A percentile compares a stretch with the other conserved stretches of the same genome.
Evolutionary conservation across 2,329 filamentous ascomycete genomes (phyloP).

Genomic region (Scedosporium dehoogii): DNA sequence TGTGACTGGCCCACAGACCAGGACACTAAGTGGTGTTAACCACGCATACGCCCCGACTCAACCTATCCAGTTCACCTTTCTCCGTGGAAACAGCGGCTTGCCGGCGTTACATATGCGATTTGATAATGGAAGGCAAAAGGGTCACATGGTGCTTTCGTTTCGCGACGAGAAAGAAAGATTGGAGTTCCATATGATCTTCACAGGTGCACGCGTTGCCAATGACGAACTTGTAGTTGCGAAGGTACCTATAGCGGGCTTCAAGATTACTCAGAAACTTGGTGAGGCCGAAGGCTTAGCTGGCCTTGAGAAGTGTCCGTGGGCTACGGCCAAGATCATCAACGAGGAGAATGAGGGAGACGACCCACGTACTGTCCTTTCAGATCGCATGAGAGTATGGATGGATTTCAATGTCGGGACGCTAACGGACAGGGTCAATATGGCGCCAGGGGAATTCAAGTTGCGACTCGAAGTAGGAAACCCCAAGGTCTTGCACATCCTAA

Average conservation of each 20-base stretch:
- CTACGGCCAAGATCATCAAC: conserved; percentile 63
- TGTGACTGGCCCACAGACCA: conserved; percentile 66
- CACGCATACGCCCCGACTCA: conserved; percentile 55
- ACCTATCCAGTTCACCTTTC: conserved; percentile 69
- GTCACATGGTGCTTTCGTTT: conserved; percentile 71
- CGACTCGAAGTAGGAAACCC: conserved; percentile 53
- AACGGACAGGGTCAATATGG: conserved; percentile 76
- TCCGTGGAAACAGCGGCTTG: conserved; percentile 59
- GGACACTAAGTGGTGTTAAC: conserved; percentile 67
- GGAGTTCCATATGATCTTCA: conserved; percentile 61
- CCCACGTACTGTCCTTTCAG: conserved; percentile 62
- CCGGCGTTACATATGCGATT: conserved; percentile 64
- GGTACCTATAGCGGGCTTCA: conserved; percentile 54
- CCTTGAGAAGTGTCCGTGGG: conserved; percentile 50
- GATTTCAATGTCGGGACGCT: conserved; percentile 69
- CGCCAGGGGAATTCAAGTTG: conserved; percentile 61
- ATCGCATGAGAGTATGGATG: conserved; percentile 64
- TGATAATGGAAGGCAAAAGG: conserved; percentile 53
- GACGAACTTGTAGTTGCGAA: conserved; percentile 65
- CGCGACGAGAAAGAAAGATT: conserved; percentile 60
- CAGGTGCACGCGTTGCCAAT: conserved; percentile 57
- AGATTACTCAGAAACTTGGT: conserved; percentile 44
- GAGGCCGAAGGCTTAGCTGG: conserved; percentile 39
- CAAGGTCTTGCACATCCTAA: conserved; percentile 55
- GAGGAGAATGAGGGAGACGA: conserved; percentile 52